A percentile compares a stretch with the other conserved stretches of the same genome.
These are phyloP conservation scores for Sporothrix pseudoabietina DNA, from an alignment of 2,329 filamentous ascomycete species.

Conservation along the genomic window DNA sequence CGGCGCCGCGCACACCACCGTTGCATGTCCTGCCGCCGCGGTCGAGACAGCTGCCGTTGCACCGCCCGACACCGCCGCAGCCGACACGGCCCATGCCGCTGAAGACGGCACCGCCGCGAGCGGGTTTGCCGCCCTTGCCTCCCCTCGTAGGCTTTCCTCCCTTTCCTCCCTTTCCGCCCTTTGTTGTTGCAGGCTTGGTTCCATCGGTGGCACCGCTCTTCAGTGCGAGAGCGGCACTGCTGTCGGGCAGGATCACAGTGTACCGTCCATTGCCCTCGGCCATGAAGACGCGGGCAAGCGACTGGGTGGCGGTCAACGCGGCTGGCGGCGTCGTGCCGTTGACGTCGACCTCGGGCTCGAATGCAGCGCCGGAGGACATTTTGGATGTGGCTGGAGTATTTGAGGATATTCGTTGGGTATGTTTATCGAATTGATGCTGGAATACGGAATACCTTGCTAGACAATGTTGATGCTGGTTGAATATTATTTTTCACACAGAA, in stretches of 20 bases:
- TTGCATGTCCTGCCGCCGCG: slow-evolving; percentile 20
- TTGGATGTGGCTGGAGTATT: slow-evolving; percentile 44
- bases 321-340: slow-evolving; percentile 62
- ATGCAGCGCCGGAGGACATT: slow-evolving; percentile 61
- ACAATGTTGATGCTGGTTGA: not conserved
- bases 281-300: slow-evolving; percentile 73
- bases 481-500: not conserved
- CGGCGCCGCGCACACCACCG: not conserved
- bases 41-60: slow-evolving; percentile 23
- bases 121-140: not conserved
- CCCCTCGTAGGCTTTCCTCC: not conserved
- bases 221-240: slow-evolving; percentile 38
- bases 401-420: not conserved
- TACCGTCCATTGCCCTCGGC: slow-evolving; percentile 90
- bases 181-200: not conserved
- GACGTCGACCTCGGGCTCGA: slow-evolving; percentile 77
- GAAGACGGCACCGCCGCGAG: not conserved
- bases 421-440: not conserved
- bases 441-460: slow-evolving; percentile 11
- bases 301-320: slow-evolving; percentile 61
- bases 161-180: not conserved
- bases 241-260: slow-evolving; percentile 67
- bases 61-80: slow-evolving; percentile 10
- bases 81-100: slow-evolving; percentile 9
- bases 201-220: slow-evolving; percentile 14